Evolutionary conservation across 78 protist species (phyloP), one percentile per base, ranked within the genome.

Genomic region (Creolimax fragrantissima): DNA sequence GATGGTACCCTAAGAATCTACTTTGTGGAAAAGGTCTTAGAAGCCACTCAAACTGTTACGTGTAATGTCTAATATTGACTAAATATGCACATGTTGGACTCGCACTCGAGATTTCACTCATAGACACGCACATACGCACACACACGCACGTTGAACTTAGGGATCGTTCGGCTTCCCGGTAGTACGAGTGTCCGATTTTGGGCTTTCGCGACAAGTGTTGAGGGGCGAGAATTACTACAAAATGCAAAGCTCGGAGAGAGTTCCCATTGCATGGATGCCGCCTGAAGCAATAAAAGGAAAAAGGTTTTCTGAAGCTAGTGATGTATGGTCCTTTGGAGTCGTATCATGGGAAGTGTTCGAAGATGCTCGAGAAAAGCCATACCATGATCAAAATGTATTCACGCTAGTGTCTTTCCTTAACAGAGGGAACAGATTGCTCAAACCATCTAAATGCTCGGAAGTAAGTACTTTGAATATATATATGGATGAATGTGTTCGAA

Each of bases 181-280:
- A 32, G 74, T 58, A 11, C 11, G 17, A 17, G 17, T 58, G 39
- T 32, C 39, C 74, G 74, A 58, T 17, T 58, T 58, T 58, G 74
- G 74, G 74, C 74, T 58, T 11, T 58, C 74, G 39, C 74, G 74
- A 17, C n/a, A n/a, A n/a, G n/a, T n/a, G n/a, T 17, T 58, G 39
- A 58, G 17, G 74, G 17, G 17, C 74, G 74, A 58, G 74, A 17
- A 58, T 17, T 58, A 58, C 74, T 58, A 58, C 17, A 11, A 17
- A 11, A 58, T 11, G 39, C 11, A 11, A 58, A 11, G 74, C 39
- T 17, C 11, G 74, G 17, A 11, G 39, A 58, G 17, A 45, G 42
- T 91, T 2, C 90, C 93, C 58, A 91, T 91, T 85, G 43, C 45
- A 42, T 91, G 93, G 93, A 91, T 89, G 5, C 91, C 93, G 4